Evolutionary conservation across 2,329 filamentous ascomycete species (phyloP).

Genomic region (Fusarium guadeloupense): DNA sequence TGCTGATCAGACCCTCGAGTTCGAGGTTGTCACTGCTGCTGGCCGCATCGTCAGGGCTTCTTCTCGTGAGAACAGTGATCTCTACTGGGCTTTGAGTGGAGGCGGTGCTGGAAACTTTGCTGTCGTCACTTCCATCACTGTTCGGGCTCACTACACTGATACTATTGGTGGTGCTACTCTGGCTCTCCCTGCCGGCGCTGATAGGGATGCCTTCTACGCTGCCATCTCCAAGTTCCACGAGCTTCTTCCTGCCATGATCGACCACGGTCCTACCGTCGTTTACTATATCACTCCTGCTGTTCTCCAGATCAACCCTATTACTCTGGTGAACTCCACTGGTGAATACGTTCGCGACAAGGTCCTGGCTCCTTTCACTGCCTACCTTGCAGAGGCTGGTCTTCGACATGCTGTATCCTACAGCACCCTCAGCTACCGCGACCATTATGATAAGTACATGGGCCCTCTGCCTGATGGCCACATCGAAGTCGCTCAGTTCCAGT

Average conservation of each 20-base stretch:
- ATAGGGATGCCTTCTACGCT: constrained; percentile 28
- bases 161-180: constrained; percentile 48
- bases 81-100: constrained; percentile 71
- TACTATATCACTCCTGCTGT: constrained; percentile 45
- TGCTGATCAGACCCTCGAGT: constrained; percentile 67
- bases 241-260: constrained; percentile 51
- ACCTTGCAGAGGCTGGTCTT: constrained; percentile 25
- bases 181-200: constrained; percentile 9
- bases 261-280: constrained; percentile 58
- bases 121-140: constrained; percentile 64
- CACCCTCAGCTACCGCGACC: constrained; percentile 48
- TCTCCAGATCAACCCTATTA: constrained; percentile 57
- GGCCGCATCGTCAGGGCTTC: constrained; percentile 61
- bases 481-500: constrained; percentile 41
- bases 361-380: constrained; percentile 46
- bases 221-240: constrained; percentile 41
- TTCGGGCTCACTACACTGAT: constrained; percentile 58
- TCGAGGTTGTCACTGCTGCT: constrained; percentile 62
- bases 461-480: constrained; percentile 53
- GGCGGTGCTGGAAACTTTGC: constrained; percentile 69
- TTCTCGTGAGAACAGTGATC: constrained; percentile 58
- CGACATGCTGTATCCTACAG: constrained; percentile 28
- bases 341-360: constrained; percentile 52
- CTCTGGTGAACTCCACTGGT: constrained; percentile 54
- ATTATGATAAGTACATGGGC: constrained; percentile 54